Evolutionary conservation across 495 filamentous ascomycete genomes (phyloP).

Genomic region (Penicillium silybi): DNA sequence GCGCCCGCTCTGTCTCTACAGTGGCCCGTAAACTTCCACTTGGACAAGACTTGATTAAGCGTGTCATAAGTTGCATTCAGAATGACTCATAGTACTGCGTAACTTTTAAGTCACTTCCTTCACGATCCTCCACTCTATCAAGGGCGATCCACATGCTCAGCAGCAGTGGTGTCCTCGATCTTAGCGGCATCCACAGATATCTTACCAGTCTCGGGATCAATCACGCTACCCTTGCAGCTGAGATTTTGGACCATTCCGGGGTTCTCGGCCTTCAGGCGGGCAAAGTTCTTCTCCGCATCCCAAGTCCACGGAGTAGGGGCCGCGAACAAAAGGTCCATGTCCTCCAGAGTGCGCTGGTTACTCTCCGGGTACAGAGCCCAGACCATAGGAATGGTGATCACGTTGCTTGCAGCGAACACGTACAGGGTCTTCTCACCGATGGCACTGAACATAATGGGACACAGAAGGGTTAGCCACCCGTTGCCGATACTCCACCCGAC

Average conservation of each 20-base stretch:
- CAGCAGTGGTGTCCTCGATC: slow-evolving; percentile 8
- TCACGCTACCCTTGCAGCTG: slow-evolving; percentile 42
- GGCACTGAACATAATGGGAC: slow-evolving; percentile 59
- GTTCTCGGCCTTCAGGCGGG: slow-evolving; percentile 50
- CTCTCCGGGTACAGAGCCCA: slow-evolving; percentile 68
- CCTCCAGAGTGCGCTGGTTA: slow-evolving; percentile 64
- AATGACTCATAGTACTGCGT: not conserved
- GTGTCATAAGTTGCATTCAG: not conserved
- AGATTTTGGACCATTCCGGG: slow-evolving; percentile 43
- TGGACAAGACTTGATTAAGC: not conserved
- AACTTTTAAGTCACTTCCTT: not conserved
- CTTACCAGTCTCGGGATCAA: slow-evolving; percentile 46
- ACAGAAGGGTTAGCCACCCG: slow-evolving; percentile 60
- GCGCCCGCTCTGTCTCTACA: not conserved
- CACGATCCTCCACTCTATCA: slow-evolving; percentile 1
- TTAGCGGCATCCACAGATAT: slow-evolving; percentile 16
- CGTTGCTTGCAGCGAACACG: slow-evolving; percentile 61
- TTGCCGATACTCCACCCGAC: slow-evolving; percentile 73
- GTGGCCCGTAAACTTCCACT: not conserved
- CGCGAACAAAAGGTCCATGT: slow-evolving; percentile 66
- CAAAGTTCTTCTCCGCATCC: slow-evolving; percentile 60
- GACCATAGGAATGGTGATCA: slow-evolving; percentile 60
- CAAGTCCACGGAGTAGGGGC: slow-evolving; percentile 55
- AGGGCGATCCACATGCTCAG: slow-evolving; percentile 27
- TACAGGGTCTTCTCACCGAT: slow-evolving; percentile 65